phyloP scores from a whole-genome alignment of 495 filamentous ascomycete species.

The Podospora tetraspora region DNA sequence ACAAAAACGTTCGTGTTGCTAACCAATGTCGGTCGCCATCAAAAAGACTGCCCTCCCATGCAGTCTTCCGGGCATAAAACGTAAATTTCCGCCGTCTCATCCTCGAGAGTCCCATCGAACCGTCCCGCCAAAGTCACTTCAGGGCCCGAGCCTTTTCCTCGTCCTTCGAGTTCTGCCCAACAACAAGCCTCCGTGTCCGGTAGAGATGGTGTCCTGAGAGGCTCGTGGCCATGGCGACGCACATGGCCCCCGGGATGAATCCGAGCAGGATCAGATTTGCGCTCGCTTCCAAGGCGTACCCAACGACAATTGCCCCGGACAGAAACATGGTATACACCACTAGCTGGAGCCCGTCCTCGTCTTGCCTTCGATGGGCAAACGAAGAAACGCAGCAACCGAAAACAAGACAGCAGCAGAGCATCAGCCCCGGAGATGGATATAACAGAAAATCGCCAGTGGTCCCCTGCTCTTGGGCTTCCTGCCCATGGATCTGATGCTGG shows the following conservation, averaged over 20 bases:
- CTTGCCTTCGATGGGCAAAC: slow-evolving; percentile 38
- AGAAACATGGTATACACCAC: slow-evolving; percentile 35
- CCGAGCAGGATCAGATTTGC: slow-evolving; percentile 41
- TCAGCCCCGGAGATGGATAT: slow-evolving; percentile 32
- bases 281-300: slow-evolving; percentile 27
- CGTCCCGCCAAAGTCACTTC: slow-evolving; percentile 2
- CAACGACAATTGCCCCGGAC: slow-evolving; percentile 24
- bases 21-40: not conserved
- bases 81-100: not conserved
- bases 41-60: not conserved
- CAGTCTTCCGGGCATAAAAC: not conserved
- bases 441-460: slow-evolving; percentile 20
- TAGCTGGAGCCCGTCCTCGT: slow-evolving; percentile 36
- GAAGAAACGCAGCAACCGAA: slow-evolving; percentile 45
- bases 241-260: slow-evolving; percentile 39
- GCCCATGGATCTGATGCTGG: slow-evolving; percentile 2
- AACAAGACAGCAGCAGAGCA: slow-evolving; percentile 41
- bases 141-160: slow-evolving; percentile 18
- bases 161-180: not conserved
- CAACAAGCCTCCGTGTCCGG: slow-evolving; percentile 5
- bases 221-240: slow-evolving; percentile 39
- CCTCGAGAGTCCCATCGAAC: not conserved
- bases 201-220: slow-evolving; percentile 19
- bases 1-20: not conserved
- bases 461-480: not conserved